Percentiles rank a stretch among this genome's conserved stretches.
These are phyloP conservation scores for Luffa acutangula DNA, from an alignment of 306 rosid species.

Conservation along the genomic window DNA sequence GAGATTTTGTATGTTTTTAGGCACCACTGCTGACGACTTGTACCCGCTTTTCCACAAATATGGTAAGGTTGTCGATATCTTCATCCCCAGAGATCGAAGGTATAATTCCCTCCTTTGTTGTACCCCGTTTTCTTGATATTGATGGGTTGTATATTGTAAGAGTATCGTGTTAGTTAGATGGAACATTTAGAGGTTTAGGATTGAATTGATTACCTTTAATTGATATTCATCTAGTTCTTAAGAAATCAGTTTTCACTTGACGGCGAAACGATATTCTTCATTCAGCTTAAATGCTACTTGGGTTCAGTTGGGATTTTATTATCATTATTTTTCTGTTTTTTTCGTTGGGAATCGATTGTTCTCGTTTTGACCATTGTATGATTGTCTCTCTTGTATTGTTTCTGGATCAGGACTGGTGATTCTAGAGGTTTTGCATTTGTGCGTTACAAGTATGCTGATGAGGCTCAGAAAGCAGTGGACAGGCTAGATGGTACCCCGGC, in stretches of 20 bases:
- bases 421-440: slow-evolving; percentile 93
- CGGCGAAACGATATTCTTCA: not conserved
- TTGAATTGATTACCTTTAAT: not conserved
- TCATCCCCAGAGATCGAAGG: slow-evolving; percentile 91
- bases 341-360: not conserved
- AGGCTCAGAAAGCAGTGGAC: slow-evolving; percentile 81
- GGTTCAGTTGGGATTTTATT: not conserved
- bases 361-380: not conserved
- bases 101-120: not conserved
- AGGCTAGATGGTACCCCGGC: slow-evolving; percentile 67
- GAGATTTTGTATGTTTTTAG: slow-evolving; percentile 12
- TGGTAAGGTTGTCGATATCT: slow-evolving; percentile 85
- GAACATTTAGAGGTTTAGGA: not conserved
- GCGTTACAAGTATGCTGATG: slow-evolving; percentile 84
- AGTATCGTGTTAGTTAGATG: not conserved
- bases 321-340: not conserved
- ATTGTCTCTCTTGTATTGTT: not conserved
- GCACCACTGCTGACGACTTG: slow-evolving; percentile 80
- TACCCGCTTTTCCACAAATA: slow-evolving; percentile 81
- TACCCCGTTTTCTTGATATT: not conserved
- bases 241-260: not conserved
- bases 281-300: not conserved
- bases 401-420: slow-evolving; percentile 56
- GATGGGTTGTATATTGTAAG: not conserved
- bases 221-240: not conserved